Evolutionary conservation across 768 basidiomycete species (phyloP).

Genomic region (Termitomyces sp.): DNA sequence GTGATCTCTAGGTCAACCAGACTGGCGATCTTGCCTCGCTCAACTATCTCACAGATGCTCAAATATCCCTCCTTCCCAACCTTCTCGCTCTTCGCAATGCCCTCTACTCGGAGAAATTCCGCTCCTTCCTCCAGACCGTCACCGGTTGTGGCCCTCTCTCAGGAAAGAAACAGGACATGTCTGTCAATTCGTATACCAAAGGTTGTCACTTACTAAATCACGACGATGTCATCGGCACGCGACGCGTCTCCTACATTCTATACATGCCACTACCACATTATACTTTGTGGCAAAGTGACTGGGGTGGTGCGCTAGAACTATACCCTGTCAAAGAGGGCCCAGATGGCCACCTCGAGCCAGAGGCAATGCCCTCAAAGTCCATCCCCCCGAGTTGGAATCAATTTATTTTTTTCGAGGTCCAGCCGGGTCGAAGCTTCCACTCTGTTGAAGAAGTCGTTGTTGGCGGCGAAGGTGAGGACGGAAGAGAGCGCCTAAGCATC

Average conservation of each 20-base stretch:
- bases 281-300: constrained; percentile 78
- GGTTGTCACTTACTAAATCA: constrained; percentile 96
- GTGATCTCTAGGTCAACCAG: constrained; percentile 73
- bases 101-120: constrained; percentile 82
- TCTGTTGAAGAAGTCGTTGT: constrained; percentile 97
- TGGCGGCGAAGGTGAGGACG: constrained; percentile 60
- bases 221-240: constrained; percentile 95
- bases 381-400: constrained; percentile 87
- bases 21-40: constrained; percentile 95
- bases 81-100: constrained; percentile 84
- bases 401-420: constrained; percentile 86
- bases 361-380: constrained; percentile 53
- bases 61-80: constrained; percentile 74
- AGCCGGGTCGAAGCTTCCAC: constrained; percentile 93
- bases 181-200: constrained; percentile 84
- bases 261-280: constrained; percentile 84
- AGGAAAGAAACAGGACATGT: constrained; percentile 92
- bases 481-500: constrained; percentile 75
- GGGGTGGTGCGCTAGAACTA: constrained; percentile 92
- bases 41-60: constrained; percentile 72
- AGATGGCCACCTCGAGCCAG: constrained; percentile 66
- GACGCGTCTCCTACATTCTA: constrained; percentile 93
- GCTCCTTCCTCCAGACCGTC: constrained; percentile 75
- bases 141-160: constrained; percentile 93
- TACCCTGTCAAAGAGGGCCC: constrained; percentile 68